These are phyloP conservation scores for Termitomyces heimii DNA, from an alignment of 768 basidiomycete species.

Conservation along the genomic window DNA sequence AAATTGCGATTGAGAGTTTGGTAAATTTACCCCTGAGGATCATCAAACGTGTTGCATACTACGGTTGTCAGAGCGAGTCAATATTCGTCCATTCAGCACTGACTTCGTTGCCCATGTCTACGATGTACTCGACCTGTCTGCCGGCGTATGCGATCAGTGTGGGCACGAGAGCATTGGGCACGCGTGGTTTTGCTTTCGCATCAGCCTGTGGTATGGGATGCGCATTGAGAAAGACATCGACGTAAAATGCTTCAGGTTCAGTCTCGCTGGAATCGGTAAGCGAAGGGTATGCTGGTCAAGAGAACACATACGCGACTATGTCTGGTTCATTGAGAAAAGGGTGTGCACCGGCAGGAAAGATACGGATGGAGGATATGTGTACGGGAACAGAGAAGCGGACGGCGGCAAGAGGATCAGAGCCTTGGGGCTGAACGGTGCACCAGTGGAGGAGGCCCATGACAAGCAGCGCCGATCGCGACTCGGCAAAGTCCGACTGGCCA, in stretches of 20 bases:
- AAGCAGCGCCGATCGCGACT: slow-evolving; percentile 6
- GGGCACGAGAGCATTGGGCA: slow-evolving; percentile 67
- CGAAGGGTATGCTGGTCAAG: not conserved
- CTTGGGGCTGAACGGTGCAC: slow-evolving; percentile 53
- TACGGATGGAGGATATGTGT: slow-evolving; percentile 57
- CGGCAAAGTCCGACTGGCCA: slow-evolving; percentile 21
- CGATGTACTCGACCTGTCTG: slow-evolving; percentile 55
- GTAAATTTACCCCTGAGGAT: slow-evolving; percentile 75
- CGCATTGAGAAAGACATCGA: slow-evolving; percentile 74
- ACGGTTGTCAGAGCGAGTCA: slow-evolving; percentile 2
- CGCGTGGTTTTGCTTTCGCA: slow-evolving; percentile 52
- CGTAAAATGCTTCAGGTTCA: slow-evolving; percentile 66
- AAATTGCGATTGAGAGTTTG: slow-evolving; percentile 58
- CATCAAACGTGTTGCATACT: slow-evolving; percentile 76
- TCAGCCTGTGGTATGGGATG: slow-evolving; percentile 39
- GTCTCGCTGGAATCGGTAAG: slow-evolving; percentile 42
- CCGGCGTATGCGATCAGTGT: slow-evolving; percentile 70
- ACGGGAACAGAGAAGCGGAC: slow-evolving; percentile 67
- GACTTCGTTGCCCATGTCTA: slow-evolving; percentile 70
- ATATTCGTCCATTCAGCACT: slow-evolving; percentile 14
- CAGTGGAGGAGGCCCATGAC: slow-evolving; percentile 58
- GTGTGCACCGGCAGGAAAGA: slow-evolving; percentile 60
- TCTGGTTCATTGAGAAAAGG: slow-evolving; percentile 61
- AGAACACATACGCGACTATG: slow-evolving; percentile 49
- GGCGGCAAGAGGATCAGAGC: slow-evolving; percentile 54